Base-by-base conservation (phyloP, 805 yeast species). In the Metschnikowia anglica region DNA sequence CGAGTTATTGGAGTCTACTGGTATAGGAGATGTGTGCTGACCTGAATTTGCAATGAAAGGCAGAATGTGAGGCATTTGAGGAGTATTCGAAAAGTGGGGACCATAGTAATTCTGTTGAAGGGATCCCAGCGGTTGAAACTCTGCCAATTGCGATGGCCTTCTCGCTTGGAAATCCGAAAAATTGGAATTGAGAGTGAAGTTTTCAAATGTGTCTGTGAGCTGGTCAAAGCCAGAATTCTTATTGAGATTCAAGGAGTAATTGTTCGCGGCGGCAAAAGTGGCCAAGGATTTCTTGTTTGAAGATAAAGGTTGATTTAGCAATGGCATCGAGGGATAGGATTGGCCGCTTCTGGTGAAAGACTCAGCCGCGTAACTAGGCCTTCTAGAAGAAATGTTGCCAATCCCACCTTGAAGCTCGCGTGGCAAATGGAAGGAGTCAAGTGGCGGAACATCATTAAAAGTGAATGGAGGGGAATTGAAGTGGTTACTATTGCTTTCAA, bases 331-430 rank as follows among this genome's bases (percentile, higher is more conserved):
- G 5, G 29, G 12, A 12, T 18, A 30, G 11, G 40, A 23, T 2
- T 40, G 48, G 20, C 43, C 35, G 33, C 29, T 42, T 37, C 77
- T 63, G 19, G 81, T 76, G 45, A 78, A 69, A 2, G 76, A 65
- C 55, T 83, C 91, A 2, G 89, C 86, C 10, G 88, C 81, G 57
- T 80, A 84, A 41, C 84, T 77, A 11, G 90, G 88, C 62, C 93
- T 74, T 62, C 93, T 73, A 9, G 85, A 77, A 18, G 77, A 74
- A 32, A 81, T 79, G 43, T 69, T 79, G 21, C 79, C 78, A 2
- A 81, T 65, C 0, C 86, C 86, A 33, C 86, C 85, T 59, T 80
- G 85, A 28, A 81, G 66, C 51, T 81, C 85, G 5, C 66, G 43
- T 0, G 87, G 86, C 39, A 81, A 62, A 47, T 61, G 65, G 58